Base-by-base conservation (phyloP, 139 green algal genomes). In the Chlamydomonas sphaeroides region DNA sequence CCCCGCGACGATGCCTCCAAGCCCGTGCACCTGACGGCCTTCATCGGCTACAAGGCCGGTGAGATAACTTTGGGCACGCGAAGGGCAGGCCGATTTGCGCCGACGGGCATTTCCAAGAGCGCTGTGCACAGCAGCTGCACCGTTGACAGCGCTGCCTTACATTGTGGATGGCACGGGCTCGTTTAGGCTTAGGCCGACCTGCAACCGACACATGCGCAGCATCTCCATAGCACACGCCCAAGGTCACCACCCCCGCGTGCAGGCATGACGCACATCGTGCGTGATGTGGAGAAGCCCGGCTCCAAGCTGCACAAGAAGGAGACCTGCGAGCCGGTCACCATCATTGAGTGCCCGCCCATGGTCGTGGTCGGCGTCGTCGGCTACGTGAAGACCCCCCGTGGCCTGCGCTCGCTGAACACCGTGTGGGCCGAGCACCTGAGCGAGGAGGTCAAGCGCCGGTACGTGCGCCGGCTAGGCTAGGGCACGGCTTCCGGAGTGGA, bases 281-380 rank as follows among this genome's bases (percentile, higher is more conserved):
- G 97, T 73, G 97, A 99, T 76, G 97, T 99, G 62, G 97, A 99
- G 75, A 98, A 99, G 95, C 97, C 96, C 15, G 97, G 97, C 79
- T 98, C 95, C 89, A 99, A 99, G 95, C 92, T 98, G 70, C 97
- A 99, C 94, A 99, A 99, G 96, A 99, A 99, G 96, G 97, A 99
- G 94, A 94, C 95, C 21, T 95, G 90, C 87, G 97, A 99, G 93
- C 88, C 95, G 30, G 97, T 99, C 68, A 99, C 97, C 77, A 94
- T 99, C 88, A 93, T 99, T 41, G 97, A 99, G 87, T 84, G 92
- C 39, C 97, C 97, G 26, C 94, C 97, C 57, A 97, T 99, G 94
- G 92, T 99, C n/a, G 94, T 99, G 49, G 95, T 99, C 62, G 97
- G 97, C 70, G 89, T 99, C 25, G 95, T 98, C 18, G 97, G 97